Conservation (phyloP, 2,329 filamentous ascomycete genomes). For the Didymella pomorum region DNA sequence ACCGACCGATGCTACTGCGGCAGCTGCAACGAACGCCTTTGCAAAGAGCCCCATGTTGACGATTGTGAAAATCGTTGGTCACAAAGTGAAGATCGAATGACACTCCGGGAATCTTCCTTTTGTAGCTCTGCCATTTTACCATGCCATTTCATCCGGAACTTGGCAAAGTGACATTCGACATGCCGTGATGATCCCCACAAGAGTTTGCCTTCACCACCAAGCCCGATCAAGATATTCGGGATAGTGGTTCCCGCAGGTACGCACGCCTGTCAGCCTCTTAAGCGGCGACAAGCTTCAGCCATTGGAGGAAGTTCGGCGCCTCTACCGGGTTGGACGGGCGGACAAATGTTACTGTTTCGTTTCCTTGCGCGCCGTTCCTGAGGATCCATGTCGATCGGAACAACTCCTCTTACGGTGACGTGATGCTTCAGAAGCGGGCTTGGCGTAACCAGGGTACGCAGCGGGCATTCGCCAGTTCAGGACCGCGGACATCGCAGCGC, state of each 20-base stretch:
- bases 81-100: constrained; percentile 14
- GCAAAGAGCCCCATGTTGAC: constrained; percentile 34
- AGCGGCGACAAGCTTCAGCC: constrained; percentile 12
- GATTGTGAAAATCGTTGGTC: constrained; percentile 22
- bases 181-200: constrained; percentile 19
- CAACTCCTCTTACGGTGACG: constrained; percentile 19
- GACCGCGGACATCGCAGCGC: constrained; percentile 6
- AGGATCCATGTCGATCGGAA: constrained; percentile 19
- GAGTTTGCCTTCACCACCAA: constrained; percentile 9
- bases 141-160: constrained; percentile 12
- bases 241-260: constrained; percentile 16
- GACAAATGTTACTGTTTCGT: constrained; percentile 28
- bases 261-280: constrained; percentile 2
- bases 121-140: constrained; percentile 9
- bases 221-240: constrained; percentile 14
- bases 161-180: constrained; percentile 11
- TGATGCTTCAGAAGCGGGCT: constrained; percentile 10
- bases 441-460: not conserved
- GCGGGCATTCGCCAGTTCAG: constrained; percentile 10
- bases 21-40: constrained; percentile 31
- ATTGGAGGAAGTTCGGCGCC: constrained; percentile 37
- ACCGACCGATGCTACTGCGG: constrained; percentile 31
- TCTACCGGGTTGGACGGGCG: constrained; percentile 16
- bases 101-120: constrained; percentile 12
- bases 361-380: constrained; percentile 19